A percentile compares a stretch with the other conserved stretches of the same genome.
phyloP scores from a whole-genome alignment of 257 asterid species.

The Verbascum thapsus region DNA sequence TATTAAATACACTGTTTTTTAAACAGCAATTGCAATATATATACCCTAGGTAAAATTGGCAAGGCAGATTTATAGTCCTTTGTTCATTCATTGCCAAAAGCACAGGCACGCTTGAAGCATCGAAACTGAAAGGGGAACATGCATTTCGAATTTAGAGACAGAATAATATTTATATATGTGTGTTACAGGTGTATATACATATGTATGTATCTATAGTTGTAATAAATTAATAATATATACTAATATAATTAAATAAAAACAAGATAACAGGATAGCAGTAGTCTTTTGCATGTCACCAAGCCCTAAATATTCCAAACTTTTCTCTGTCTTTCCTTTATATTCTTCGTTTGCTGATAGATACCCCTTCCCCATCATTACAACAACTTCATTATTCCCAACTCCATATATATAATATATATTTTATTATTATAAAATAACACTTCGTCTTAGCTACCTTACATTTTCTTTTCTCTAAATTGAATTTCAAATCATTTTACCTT shows the following conservation, averaged over 20 bases:
- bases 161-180: neutral
- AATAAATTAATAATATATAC: neutral
- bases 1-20: no score
- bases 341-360: conserved; percentile 29
- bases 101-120: conserved; percentile 53
- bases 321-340: conserved; percentile 15
- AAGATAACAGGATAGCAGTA: neutral
- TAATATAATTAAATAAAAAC: neutral
- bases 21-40: no score
- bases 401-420: conserved; percentile 2
- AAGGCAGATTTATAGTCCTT: conserved; percentile 25
- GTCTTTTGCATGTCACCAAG: conserved; percentile 50
- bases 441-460: neutral
- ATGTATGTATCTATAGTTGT: neutral
- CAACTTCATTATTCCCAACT: conserved; percentile 33
- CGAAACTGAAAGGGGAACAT: conserved; percentile 39
- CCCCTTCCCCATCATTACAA: conserved; percentile 49
- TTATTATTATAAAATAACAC: no score
- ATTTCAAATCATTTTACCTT: no score
- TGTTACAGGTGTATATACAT: neutral
- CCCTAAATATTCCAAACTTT: conserved; percentile 56
- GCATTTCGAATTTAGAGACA: conserved; percentile 39
- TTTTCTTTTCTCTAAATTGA: conserved; percentile 2
- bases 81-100: conserved; percentile 36
- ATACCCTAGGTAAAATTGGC: conserved; percentile 16